Evolutionary conservation across 257 asterid genomes (phyloP).

Genomic region (Leptodermis oblonga): DNA sequence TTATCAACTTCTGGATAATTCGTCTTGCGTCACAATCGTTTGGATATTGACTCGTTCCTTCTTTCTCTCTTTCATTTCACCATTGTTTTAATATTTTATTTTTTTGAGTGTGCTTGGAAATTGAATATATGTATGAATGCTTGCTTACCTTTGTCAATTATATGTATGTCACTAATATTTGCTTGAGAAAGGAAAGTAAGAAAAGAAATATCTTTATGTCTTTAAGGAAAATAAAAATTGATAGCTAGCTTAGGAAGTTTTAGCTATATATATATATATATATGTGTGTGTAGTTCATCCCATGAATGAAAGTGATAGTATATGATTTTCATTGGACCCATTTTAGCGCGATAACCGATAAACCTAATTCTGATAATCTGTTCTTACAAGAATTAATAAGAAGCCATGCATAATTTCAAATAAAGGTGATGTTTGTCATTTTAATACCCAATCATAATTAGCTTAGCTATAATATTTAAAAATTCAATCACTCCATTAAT

Average conservation of each 20-base stretch:
- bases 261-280: too few relatives aligned
- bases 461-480: too few relatives aligned
- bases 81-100: neutral
- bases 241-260: too few relatives aligned
- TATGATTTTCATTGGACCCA: neutral
- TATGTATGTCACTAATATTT: neutral
- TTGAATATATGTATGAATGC: neutral
- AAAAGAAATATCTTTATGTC: too few relatives aligned
- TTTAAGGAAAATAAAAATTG: too few relatives aligned
- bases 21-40: too few relatives aligned
- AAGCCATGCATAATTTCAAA: neutral
- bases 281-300: constrained; percentile 13
- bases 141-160: too few relatives aligned
- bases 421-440: constrained; percentile 4
- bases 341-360: neutral
- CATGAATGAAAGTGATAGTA: constrained; percentile 14
- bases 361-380: neutral
- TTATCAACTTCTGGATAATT: too few relatives aligned
- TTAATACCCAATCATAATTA: neutral
- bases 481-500: too few relatives aligned
- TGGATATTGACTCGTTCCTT: too few relatives aligned
- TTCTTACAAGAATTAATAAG: too few relatives aligned
- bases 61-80: neutral
- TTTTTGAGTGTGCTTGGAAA: neutral
- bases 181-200: too few relatives aligned